Evolutionary conservation across 495 filamentous ascomycete genomes (phyloP).

Genomic region (Penicillium egyptiacum): DNA sequence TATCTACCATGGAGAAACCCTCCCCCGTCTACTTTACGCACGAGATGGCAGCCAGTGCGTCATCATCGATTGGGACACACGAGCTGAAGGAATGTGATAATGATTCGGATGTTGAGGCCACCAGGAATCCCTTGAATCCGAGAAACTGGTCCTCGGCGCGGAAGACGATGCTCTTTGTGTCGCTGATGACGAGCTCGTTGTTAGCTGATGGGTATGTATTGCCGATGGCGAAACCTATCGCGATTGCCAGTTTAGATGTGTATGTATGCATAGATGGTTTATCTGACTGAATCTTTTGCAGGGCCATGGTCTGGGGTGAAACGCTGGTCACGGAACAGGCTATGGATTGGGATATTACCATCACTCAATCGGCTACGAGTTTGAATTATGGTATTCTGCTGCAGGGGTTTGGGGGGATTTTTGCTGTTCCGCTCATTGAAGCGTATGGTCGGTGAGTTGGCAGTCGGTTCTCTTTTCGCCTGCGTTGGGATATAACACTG

Average conservation of each 20-base stretch:
- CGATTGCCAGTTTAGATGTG: conserved; percentile 17
- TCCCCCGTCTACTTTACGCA: conserved; percentile 1
- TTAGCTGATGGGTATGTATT: conserved; percentile 38
- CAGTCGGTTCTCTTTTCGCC: neutral
- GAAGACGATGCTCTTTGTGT: conserved; percentile 36
- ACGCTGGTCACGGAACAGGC: conserved; percentile 51
- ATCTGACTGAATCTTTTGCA: conserved; percentile 22
- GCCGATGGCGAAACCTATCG: neutral
- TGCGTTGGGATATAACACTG: neutral
- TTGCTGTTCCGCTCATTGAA: conserved; percentile 51
- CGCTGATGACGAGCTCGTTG: conserved; percentile 40
- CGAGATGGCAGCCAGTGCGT: conserved; percentile 18
- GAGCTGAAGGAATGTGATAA: conserved; percentile 10
- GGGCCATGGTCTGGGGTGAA: conserved; percentile 52
- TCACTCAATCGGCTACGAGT: conserved; percentile 44
- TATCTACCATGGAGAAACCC: conserved; percentile 19
- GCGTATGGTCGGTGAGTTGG: conserved; percentile 46
- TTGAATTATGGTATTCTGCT: conserved; percentile 52
- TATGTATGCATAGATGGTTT: conserved; percentile 11
- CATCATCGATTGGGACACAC: conserved; percentile 11
- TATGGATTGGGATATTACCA: conserved; percentile 45
- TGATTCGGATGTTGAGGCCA: neutral
- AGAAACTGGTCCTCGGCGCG: conserved; percentile 31
- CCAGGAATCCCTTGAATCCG: conserved; percentile 24
- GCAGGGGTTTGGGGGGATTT: conserved; percentile 54